Percentiles rank a stretch among this genome's conserved stretches.
Conservation (phyloP, 306 rosid genomes). For the Glycine latifolia region DNA sequence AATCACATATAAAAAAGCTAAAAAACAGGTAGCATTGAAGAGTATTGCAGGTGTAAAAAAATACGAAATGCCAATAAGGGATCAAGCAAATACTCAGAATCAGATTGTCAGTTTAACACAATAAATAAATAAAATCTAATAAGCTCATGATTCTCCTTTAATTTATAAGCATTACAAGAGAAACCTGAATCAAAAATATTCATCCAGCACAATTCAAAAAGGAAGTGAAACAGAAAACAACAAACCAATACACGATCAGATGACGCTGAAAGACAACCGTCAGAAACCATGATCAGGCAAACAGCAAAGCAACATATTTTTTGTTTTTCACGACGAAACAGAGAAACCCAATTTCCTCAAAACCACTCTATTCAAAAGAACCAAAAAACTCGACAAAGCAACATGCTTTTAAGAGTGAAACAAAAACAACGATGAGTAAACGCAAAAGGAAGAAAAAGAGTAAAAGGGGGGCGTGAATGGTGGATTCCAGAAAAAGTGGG, state of each 20-base stretch:
- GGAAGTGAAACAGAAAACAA: slow-evolving; percentile 24
- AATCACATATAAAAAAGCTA: no score
- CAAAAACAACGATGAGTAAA: not conserved
- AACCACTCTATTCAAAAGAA: not conserved
- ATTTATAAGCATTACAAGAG: not conserved
- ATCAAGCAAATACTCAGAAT: no score
- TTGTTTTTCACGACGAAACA: not conserved
- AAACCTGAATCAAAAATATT: not conserved
- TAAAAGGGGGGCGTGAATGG: slow-evolving; percentile 18
- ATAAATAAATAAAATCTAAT: no score
- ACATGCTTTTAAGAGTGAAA: slow-evolving; percentile 28
- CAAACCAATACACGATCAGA: slow-evolving; percentile 43
- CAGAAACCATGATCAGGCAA: slow-evolving; percentile 25
- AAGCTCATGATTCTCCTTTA: not conserved
- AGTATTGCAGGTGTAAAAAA: no score
- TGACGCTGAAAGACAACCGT: slow-evolving; percentile 23
- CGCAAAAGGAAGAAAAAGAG: slow-evolving; percentile 28
- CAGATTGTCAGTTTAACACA: no score
- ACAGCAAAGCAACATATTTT: slow-evolving; percentile 23
- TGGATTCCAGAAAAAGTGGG: slow-evolving; percentile 54
- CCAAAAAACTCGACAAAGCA: no score
- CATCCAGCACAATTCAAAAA: not conserved
- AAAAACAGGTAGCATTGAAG: no score
- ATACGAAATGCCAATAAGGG: no score
- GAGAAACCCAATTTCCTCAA: slow-evolving; percentile 41